Base-by-base conservation (phyloP, 169 alveolate species). In the Plasmodium vivax region DNA sequence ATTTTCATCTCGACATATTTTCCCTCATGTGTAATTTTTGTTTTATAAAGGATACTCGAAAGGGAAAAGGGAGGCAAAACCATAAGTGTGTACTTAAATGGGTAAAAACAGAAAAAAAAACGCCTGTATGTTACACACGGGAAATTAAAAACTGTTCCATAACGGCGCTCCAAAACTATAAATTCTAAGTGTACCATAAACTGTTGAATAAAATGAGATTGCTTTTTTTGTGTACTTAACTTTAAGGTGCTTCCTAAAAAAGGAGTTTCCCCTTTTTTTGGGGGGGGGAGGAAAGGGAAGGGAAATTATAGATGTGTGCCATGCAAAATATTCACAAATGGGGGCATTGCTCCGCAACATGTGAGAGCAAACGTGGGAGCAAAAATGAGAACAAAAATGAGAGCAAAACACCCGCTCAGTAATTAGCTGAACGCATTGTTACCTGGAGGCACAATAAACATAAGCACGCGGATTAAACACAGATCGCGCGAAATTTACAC, bases 221-320 rank as follows among this genome's bases (percentile, higher is more conserved):
- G 14, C 1, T 19, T 14, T 27, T 2, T 36, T 41, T 79, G 12
- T 79, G 51, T 72, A 38, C 51, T 79, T 79, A 27, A 79, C 23
- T 79, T 30, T 41, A 79, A 3, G 10, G 62, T 14, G 12, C 43
- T 12, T 79, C 84, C 84, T 79, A 79, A 79, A 79, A 79, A 79
- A 79, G 8, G 10, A 79, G 27, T 79, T 38, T 41, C 30, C 12
- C 27, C 51, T 34, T 38, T 79, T 34, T 41, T 16, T 41, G 38
- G 16, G 83, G 83, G 41, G 16, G 45, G 10, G 1, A 2, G 45
- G 4, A 36, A 36, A 36, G 54, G 23, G 41, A 2, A 74, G 43
- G 58, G 19, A 79, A 79, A 79, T 79, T 23, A 58, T 58, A 16
- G 34, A 58, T 58, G 34, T 58, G 32, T 58, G 74, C 36, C 34